Evolutionary conservation across 306 rosid species (phyloP).

Genomic region (Citrullus mucosospermus): DNA sequence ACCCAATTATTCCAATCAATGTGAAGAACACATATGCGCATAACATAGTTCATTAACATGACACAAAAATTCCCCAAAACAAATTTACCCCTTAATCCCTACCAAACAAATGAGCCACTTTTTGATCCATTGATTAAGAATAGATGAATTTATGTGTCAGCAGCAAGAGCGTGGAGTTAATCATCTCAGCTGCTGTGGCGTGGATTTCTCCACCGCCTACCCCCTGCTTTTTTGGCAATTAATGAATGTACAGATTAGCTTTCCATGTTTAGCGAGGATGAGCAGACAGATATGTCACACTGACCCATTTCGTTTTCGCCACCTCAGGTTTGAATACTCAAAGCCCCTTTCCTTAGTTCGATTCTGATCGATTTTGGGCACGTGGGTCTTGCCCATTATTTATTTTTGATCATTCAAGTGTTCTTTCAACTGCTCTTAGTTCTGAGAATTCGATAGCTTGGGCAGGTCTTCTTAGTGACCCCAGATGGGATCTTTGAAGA

Average conservation of each 20-base stretch:
- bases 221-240: neutral
- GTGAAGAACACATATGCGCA: too few relatives aligned
- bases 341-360: neutral
- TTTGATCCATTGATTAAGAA: neutral
- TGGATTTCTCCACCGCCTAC: neutral
- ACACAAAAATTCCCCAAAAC: neutral
- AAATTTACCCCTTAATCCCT: neutral
- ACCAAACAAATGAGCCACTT: neutral
- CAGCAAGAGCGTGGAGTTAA: neutral
- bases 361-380: neutral
- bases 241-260: neutral
- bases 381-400: neutral
- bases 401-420: neutral
- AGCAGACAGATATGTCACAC: neutral
- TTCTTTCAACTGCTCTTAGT: neutral
- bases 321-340: neutral
- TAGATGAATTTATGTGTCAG: neutral
- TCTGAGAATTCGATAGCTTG: neutral
- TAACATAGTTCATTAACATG: too few relatives aligned
- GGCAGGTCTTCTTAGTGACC: neutral
- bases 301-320: neutral
- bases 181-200: neutral
- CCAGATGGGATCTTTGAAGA: slow-evolving; percentile 67
- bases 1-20: too few relatives aligned
- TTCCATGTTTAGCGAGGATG: neutral